Base-by-base conservation (phyloP, 345 rosid species). In the Camelina laxa region DNA sequence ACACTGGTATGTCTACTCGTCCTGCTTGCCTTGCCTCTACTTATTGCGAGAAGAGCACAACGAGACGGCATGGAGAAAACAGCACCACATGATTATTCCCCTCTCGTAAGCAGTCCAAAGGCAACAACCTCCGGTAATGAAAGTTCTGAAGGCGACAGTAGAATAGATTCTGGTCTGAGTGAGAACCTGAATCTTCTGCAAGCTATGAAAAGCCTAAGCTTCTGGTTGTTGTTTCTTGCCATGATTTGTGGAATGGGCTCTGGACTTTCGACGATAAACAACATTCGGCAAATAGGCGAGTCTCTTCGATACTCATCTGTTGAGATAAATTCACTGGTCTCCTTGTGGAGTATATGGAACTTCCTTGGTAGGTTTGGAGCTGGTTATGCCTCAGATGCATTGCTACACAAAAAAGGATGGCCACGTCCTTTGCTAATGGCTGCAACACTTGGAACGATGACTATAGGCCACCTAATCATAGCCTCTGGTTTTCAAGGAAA, bases 311-410 rank as follows among this genome's bases (percentile, higher is more conserved):
- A 94, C 81, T 74, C 85, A 4, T 78, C 81, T 5, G 41, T 61
- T 16, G 96, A 88, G 73, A 87, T 79, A 80, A 86, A 77, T 62
- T 87, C 97, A 16, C 36, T 93, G 71, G 96, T 94, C 65, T 78
- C 98, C 16, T 75, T 89, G 70, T 80, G 84, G 84, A 89, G 93
- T 70, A 91, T 89, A 84, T 94, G 98, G 98, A 91, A 89, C 66
- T 91, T 91, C 73, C 89, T 94, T 2, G 97, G 97, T 65, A 89
- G 97, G 36, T 89, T 93, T 36, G 93, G 94, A 49, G 98, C 83
- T 7, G 98, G 98, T 14, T 88, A 78, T 39, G 76, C 87, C 3
- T 91, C 98, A 0, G 98, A 93, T 75, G 70, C 82, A 30, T 69
- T 93, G 76, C 82, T 93, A 19, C 89, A 84, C 73, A 82, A 63